phyloP scores from a whole-genome alignment of 2,329 filamentous ascomycete species.

The Harringtonia aguacate region DNA sequence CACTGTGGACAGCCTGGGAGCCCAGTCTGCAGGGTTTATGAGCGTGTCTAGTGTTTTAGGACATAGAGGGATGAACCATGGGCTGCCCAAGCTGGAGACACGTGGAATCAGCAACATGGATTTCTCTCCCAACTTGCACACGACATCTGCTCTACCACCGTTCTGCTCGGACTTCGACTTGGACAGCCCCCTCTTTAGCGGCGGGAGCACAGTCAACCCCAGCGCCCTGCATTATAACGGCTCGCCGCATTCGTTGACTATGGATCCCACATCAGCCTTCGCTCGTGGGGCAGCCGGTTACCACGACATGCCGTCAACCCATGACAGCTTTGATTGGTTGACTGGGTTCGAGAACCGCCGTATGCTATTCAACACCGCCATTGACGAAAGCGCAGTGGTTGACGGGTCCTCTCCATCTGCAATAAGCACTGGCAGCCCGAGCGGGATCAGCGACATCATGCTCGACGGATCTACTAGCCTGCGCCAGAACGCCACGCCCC shows the following conservation, averaged over 20 bases:
- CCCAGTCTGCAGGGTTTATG: constrained; percentile 39
- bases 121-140: constrained; percentile 58
- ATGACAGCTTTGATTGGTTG: constrained; percentile 73
- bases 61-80: constrained; percentile 55
- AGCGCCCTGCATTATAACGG: constrained; percentile 72
- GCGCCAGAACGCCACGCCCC: constrained; percentile 21
- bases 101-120: constrained; percentile 56
- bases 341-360: constrained; percentile 69
- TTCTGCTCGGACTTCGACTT: constrained; percentile 61
- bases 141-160: constrained; percentile 58
- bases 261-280: constrained; percentile 38
- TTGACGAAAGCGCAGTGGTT: constrained; percentile 62
- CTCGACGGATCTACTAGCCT: constrained; percentile 65
- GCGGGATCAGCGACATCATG: constrained; percentile 84
- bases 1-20: constrained; percentile 34
- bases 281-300: constrained; percentile 19
- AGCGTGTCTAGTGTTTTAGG: constrained; percentile 61
- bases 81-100: constrained; percentile 76
- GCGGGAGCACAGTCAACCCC: constrained; percentile 57
- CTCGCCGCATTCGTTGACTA: constrained; percentile 55
- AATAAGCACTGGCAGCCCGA: constrained; percentile 90
- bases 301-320: constrained; percentile 26
- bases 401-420: constrained; percentile 93
- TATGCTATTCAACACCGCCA: constrained; percentile 50
- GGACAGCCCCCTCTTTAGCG: constrained; percentile 61